Base-by-base conservation (phyloP, 257 asterid genomes). In the Echium plantagineum region DNA sequence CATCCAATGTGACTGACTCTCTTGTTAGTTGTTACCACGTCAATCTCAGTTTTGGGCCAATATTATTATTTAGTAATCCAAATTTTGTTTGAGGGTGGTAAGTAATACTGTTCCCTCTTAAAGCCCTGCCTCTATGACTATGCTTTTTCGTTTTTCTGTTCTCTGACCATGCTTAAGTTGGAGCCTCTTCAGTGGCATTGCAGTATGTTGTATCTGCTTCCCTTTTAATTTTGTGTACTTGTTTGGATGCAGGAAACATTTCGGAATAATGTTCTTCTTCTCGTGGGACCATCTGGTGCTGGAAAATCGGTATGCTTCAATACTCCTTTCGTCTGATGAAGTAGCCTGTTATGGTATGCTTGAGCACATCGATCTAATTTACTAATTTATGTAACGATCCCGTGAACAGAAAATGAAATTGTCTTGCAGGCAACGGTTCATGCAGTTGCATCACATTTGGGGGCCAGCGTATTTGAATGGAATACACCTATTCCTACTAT, bases 251-350 rank as follows among this genome's bases (percentile, higher is more conserved):
- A 88, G 98, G 81, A 67, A 66, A 68, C 56, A 63, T 67, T 76
- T 63, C 46, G 3, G 60, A 66, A 70, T 70, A 71, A 85, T 64
- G 90, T 81, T 61, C 81, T 91, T 77, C 85, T 91, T 58, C 66
- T 88, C 70, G 77, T 84, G 74, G 97, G 97, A 70, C 94, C 84
- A 67, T 86, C 97, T 65, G 97, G 98, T 78, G 86, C 83, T 76
- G 98, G 97, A 65, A 91, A 91, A 88, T 88, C 95, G 64, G 98
- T 91, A 88, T 49, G 97, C 48, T 58, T 60, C 24, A 69, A 38
- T 60, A 63, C 56, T 58, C 72, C 55, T 63, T 67, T 32, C 21
- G 51, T 17, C 20, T 42, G 5, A 42, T 12, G 16, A 42, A 42
- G 49, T 42, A 42, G 49, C 49, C 15, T 42, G 2, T 42, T 42